Percentiles rank a stretch among this genome's conserved stretches.
Evolutionary conservation across 179 eudicot species (phyloP).

Genomic region (Gypsophila paniculata): DNA sequence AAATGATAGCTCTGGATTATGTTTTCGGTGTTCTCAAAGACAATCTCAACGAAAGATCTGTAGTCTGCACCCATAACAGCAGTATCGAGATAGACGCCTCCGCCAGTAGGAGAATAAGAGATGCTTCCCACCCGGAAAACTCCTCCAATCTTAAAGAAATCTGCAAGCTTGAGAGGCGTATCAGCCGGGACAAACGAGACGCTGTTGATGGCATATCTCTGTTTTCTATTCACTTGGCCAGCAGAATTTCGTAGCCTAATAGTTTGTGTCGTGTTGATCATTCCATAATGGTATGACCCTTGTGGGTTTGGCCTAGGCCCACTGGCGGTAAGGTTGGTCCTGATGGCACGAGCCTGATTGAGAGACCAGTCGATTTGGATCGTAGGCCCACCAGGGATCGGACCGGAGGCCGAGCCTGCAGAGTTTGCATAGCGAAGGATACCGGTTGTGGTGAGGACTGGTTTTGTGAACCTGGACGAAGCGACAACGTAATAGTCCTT

Average conservation of each 20-base stretch:
- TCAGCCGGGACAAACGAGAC: conserved; percentile 78
- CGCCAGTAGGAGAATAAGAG: conserved; percentile 52
- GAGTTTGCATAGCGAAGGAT: conserved; percentile 69
- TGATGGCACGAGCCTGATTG: conserved; percentile 77
- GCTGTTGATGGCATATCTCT: conserved; percentile 82
- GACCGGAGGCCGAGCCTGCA: conserved; percentile 57
- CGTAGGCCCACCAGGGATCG: conserved; percentile 86
- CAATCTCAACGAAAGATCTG: conserved; percentile 68
- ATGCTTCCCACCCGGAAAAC: conserved; percentile 75
- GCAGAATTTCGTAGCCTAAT: conserved; percentile 66
- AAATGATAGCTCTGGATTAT: conserved; percentile 78
- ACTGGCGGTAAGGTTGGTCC: conserved; percentile 91
- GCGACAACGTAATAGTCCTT: conserved; percentile 73
- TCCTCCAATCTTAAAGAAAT: conserved; percentile 78
- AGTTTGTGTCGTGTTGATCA: conserved; percentile 73
- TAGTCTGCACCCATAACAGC: conserved; percentile 66
- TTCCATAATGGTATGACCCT: conserved; percentile 91
- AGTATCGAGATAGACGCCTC: conserved; percentile 62
- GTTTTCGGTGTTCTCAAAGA: conserved; percentile 66
- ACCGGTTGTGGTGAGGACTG: conserved; percentile 52
- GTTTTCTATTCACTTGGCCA: conserved; percentile 67
- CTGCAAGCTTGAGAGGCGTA: conserved; percentile 84
- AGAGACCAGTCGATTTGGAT: conserved; percentile 84
- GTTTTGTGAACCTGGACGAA: conserved; percentile 72
- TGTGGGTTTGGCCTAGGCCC: conserved; percentile 99